Percentiles rank a stretch among this genome's conserved stretches.
Conservation (phyloP, 2,329 filamentous ascomycete genomes). For the Kalmusia sp. region DNA sequence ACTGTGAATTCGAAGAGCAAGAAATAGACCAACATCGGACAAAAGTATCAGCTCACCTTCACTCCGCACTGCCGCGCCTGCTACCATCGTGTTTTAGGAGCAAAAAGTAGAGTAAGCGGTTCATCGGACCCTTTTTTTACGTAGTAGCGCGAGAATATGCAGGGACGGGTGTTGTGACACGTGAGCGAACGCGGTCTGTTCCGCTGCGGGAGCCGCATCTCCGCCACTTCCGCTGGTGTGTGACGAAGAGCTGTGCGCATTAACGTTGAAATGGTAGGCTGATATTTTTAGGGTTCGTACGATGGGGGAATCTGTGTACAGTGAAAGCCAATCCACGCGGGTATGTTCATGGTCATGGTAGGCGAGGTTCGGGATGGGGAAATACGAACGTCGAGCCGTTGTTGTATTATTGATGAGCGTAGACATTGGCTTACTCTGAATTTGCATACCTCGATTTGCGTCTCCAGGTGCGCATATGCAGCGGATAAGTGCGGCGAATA, state of each 20-base stretch:
- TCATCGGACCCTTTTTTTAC: not conserved
- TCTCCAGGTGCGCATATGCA: too few relatives aligned
- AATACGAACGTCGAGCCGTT: too few relatives aligned
- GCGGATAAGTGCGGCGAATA: too few relatives aligned
- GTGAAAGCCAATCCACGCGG: too few relatives aligned
- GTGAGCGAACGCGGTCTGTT: conserved; percentile 3
- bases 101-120: not conserved
- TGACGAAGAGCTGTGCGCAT: not conserved
- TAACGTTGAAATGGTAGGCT: not conserved
- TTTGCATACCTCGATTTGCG: too few relatives aligned
- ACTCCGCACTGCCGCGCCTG: not conserved
- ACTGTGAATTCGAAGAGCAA: conserved; percentile 1
- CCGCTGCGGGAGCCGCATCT: not conserved
- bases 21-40: not conserved
- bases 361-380: not conserved
- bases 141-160: conserved; percentile 9
- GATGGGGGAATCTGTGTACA: not conserved
- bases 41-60: conserved; percentile 4
- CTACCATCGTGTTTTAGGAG: not conserved
- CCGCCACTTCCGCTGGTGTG: not conserved
- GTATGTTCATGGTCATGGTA: not conserved
- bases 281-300: not conserved
- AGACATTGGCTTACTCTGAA: too few relatives aligned
- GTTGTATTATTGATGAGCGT: too few relatives aligned
- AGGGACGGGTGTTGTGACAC: not conserved